Evolutionary conservation across 2,329 filamentous ascomycete species (phyloP).

Genomic region (Chrysosporium queenslandicum): DNA sequence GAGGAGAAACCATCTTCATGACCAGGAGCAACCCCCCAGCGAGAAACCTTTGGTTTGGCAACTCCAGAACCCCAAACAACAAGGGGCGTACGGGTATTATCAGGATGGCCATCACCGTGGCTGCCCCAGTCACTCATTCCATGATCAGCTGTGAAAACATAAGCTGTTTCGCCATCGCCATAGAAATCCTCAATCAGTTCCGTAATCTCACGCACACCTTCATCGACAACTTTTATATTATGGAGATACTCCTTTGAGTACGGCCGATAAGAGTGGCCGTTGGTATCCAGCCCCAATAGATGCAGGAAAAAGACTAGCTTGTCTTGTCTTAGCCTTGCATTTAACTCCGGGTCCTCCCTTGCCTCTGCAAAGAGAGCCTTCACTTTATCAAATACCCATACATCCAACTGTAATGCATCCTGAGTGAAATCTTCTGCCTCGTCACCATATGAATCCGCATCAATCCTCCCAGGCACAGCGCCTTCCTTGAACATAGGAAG

Average conservation of each 20-base stretch:
- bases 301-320: conserved; percentile 94
- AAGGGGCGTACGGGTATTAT: conserved; percentile 89
- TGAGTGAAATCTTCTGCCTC: conserved; percentile 86
- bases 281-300: conserved; percentile 81
- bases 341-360: conserved; percentile 63
- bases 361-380: conserved; percentile 77
- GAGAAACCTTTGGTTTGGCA: conserved; percentile 56
- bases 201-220: conserved; percentile 76
- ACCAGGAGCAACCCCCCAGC: conserved; percentile 55
- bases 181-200: conserved; percentile 80
- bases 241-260: conserved; percentile 92
- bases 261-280: conserved; percentile 73
- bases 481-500: conserved; percentile 93
- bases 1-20: conserved; percentile 80
- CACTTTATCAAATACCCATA: conserved; percentile 93
- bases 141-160: conserved; percentile 94
- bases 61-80: conserved; percentile 91
- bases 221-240: conserved; percentile 89
- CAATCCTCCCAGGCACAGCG: conserved; percentile 75
- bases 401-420: conserved; percentile 70
- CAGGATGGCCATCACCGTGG: conserved; percentile 92
- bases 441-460: conserved; percentile 72
- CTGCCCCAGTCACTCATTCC: conserved; percentile 99
- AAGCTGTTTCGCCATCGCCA: conserved; percentile 71
- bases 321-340: conserved; percentile 63